Conservation (phyloP, 495 filamentous ascomycete species). For the Parathielavia hyrcaniae region DNA sequence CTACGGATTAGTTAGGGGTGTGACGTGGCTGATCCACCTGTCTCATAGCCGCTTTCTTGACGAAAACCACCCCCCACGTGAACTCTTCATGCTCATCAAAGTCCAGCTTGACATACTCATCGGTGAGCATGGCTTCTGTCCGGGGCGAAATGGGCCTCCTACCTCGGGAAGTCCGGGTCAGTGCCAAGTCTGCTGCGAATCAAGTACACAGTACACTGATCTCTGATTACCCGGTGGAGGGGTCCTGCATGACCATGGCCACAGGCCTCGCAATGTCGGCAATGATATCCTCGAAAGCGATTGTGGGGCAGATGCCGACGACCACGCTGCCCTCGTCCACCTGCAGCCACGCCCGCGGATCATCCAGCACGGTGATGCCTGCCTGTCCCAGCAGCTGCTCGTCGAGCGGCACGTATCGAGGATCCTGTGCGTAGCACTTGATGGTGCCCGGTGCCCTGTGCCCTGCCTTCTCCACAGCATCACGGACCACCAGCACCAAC, state of each 20-base stretch:
- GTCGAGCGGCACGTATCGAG: background rate
- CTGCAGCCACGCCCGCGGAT: conserved; percentile 28
- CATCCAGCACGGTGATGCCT: conserved; percentile 22
- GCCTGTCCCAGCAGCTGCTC: background rate
- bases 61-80: background rate
- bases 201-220: too few species aligned
- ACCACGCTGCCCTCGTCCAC: conserved; percentile 27
- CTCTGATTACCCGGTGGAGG: too few species aligned
- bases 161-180: background rate
- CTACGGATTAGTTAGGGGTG: background rate
- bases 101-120: background rate
- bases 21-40: background rate
- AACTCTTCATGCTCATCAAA: background rate
- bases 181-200: too few species aligned
- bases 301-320: conserved; percentile 23
- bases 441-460: background rate
- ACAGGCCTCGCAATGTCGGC: conserved; percentile 30
- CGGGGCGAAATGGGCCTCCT: background rate
- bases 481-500: background rate
- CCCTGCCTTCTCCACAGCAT: background rate
- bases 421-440: conserved; percentile 9
- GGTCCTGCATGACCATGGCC: conserved; percentile 23
- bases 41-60: background rate
- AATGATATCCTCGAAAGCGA: conserved; percentile 29
- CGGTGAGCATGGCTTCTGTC: background rate